A percentile compares a stretch with the other conserved stretches of the same genome.
Evolutionary conservation across 2,329 filamentous ascomycete species (phyloP).

Genomic region (Tolypocladium ophioglossoides): DNA sequence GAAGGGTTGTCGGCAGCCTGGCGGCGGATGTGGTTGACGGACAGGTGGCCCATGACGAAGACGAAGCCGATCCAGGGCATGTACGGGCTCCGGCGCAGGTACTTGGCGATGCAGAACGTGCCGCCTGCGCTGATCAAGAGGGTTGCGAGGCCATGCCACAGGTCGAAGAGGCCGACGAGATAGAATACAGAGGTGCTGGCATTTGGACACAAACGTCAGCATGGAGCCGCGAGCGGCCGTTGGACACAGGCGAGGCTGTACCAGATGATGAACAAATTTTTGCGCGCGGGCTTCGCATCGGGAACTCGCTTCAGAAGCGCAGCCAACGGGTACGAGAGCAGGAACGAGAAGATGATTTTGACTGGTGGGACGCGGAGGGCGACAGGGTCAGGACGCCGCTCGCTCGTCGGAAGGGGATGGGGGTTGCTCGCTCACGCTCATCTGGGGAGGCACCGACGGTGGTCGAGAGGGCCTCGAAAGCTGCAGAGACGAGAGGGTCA

Average conservation of each 20-base stretch:
- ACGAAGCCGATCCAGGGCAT: conserved; percentile 98
- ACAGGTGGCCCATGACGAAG: conserved; percentile 94
- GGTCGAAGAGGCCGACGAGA: conserved; percentile 82
- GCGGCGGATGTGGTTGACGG: conserved; percentile 75
- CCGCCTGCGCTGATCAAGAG: conserved; percentile 69
- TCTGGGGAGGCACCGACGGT: conserved; percentile 24
- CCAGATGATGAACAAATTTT: conserved; percentile 81
- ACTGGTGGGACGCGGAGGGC: conserved; percentile 41
- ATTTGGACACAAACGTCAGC: conserved; percentile 2
- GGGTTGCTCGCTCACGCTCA: conserved; percentile 20
- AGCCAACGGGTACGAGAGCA: conserved; percentile 86
- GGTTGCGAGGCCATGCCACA: conserved; percentile 77
- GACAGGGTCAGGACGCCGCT: conserved; percentile 3
- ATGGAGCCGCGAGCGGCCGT: background rate
- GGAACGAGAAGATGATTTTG: conserved; percentile 83
- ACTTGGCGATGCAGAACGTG: conserved; percentile 75
- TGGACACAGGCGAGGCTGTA: conserved; percentile 22
- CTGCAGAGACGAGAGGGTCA: conserved; percentile 7
- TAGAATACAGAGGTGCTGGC: conserved; percentile 74
- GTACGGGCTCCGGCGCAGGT: conserved; percentile 66
- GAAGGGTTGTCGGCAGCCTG: conserved; percentile 59
- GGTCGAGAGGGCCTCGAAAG: conserved; percentile 22
- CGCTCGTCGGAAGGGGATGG: background rate
- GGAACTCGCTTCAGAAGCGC: conserved; percentile 82
- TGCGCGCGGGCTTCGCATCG: conserved; percentile 69